Percentiles rank a stretch among this genome's conserved stretches.
These are phyloP conservation scores for Monascus ruber DNA, from an alignment of 2,329 filamentous ascomycete genomes.

Conservation along the genomic window DNA sequence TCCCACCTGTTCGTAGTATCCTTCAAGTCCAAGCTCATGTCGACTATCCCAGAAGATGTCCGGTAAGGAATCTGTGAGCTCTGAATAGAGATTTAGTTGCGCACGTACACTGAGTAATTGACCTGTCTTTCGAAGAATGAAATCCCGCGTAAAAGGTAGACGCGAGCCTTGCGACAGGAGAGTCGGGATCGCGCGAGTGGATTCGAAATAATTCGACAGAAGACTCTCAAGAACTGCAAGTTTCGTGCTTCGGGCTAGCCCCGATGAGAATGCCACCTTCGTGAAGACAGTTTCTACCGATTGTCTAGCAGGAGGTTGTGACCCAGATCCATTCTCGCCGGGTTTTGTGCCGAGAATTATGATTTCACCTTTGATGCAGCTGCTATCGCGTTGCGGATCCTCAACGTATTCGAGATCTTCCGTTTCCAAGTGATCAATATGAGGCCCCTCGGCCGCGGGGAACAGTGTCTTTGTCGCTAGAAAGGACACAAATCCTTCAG, in stretches of 20 bases:
- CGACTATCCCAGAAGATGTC: conserved; percentile 94
- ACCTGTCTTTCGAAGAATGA: conserved; percentile 87
- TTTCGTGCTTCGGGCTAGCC: conserved; percentile 84
- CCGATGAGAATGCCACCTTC: conserved; percentile 94
- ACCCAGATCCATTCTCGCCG: conserved; percentile 9
- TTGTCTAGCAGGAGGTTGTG: conserved; percentile 16
- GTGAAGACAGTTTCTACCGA: conserved; percentile 59
- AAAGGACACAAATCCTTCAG: conserved; percentile 58
- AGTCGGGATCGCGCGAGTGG: conserved; percentile 69
- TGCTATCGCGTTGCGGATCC: conserved; percentile 61
- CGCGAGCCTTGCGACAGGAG: conserved; percentile 59
- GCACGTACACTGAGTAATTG: conserved; percentile 81
- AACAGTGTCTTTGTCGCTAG: conserved; percentile 62
- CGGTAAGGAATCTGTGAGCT: conserved; percentile 86
- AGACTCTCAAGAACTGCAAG: conserved; percentile 81
- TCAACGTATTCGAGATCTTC: conserved; percentile 83
- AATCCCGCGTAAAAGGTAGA: conserved; percentile 55
- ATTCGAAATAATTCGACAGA: conserved; percentile 73
- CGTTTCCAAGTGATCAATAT: conserved; percentile 62
- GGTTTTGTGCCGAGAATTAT: conserved; percentile 75
- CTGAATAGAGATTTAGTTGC: conserved; percentile 91
- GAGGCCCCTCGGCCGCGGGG: conserved; percentile 63
- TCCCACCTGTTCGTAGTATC: conserved; percentile 90
- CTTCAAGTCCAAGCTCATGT: conserved; percentile 80
- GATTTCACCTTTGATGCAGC: conserved; percentile 72